Percentiles rank a stretch among this genome's conserved stretches.
phyloP scores from a whole-genome alignment of 179 eudicot species.

The Carnegiea gigantea region DNA sequence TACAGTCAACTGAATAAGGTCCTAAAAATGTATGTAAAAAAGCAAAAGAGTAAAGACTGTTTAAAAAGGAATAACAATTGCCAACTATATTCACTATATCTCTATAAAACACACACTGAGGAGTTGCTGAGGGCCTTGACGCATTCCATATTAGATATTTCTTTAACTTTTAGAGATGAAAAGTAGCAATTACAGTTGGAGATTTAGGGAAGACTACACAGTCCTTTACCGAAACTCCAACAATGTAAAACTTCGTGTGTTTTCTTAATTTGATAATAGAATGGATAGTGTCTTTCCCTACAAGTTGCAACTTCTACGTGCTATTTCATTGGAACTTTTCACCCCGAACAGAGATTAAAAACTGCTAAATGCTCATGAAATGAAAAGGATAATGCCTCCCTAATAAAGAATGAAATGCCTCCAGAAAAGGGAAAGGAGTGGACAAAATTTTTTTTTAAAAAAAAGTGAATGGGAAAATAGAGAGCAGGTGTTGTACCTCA shows the following conservation, averaged over 20 bases:
- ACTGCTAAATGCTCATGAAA: not conserved
- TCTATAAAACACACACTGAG: too few relatives aligned
- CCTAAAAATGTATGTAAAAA: not conserved
- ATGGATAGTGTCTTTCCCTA: not conserved
- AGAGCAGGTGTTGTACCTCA: slow-evolving; percentile 48
- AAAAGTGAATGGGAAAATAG: not conserved
- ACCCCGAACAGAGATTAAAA: not conserved
- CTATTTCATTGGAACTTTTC: not conserved
- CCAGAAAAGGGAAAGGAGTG: not conserved
- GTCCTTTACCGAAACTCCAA: not conserved
- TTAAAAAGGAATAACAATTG: too few relatives aligned
- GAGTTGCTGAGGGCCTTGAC: too few relatives aligned
- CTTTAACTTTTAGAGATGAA: not conserved
- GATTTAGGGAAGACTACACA: not conserved
- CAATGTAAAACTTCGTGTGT: not conserved
- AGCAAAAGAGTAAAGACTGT: not conserved
- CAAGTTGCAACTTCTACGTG: not conserved
- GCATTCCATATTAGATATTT: too few relatives aligned
- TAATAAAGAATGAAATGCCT: not conserved
- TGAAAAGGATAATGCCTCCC: not conserved
- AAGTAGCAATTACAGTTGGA: not conserved
- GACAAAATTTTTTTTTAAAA: not conserved
- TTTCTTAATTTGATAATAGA: not conserved
- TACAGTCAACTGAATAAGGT: not conserved
- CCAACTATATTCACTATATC: too few relatives aligned